A percentile compares a stretch with the other conserved stretches of the same genome.
Conservation (phyloP, 768 basidiomycete genomes). For the Mrakia gelida region DNA sequence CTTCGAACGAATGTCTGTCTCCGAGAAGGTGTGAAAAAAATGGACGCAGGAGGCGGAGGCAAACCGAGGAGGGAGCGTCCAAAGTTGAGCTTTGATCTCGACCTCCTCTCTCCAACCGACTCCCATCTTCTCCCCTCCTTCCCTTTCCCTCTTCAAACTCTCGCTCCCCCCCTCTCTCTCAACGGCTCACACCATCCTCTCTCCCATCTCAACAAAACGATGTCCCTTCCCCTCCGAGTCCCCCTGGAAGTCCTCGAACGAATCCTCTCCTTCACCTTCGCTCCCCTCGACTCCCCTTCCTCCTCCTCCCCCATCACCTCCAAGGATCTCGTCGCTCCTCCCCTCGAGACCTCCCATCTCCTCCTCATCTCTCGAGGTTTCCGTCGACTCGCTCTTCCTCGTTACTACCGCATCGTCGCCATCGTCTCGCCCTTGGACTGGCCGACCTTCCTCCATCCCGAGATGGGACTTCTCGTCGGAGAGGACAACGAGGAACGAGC, state of each 20-base stretch:
- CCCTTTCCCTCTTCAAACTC: too few species aligned
- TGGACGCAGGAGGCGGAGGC: neutral
- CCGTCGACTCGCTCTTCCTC: neutral
- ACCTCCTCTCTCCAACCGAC: too few species aligned
- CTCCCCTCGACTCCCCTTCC: too few species aligned
- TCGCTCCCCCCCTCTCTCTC: too few species aligned
- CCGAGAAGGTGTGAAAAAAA: too few species aligned
- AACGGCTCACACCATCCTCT: too few species aligned
- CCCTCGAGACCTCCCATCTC: neutral
- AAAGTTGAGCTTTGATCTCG: neutral
- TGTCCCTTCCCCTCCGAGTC: too few species aligned
- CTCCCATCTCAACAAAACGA: too few species aligned
- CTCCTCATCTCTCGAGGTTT: neutral
- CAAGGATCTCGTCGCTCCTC: neutral
- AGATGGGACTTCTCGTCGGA: neutral
- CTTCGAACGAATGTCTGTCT: too few species aligned
- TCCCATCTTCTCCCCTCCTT: too few species aligned
- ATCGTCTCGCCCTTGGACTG: neutral
- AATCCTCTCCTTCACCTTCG: too few species aligned
- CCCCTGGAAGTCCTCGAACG: too few species aligned
- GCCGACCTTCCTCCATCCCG: neutral
- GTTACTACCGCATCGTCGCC: neutral
- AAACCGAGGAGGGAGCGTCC: neutral
- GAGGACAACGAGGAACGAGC: neutral
- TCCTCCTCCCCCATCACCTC: neutral